A percentile compares a stretch with the other conserved stretches of the same genome.
Evolutionary conservation across 257 asterid species (phyloP).

Genomic region (Orobanche coerulescens): DNA sequence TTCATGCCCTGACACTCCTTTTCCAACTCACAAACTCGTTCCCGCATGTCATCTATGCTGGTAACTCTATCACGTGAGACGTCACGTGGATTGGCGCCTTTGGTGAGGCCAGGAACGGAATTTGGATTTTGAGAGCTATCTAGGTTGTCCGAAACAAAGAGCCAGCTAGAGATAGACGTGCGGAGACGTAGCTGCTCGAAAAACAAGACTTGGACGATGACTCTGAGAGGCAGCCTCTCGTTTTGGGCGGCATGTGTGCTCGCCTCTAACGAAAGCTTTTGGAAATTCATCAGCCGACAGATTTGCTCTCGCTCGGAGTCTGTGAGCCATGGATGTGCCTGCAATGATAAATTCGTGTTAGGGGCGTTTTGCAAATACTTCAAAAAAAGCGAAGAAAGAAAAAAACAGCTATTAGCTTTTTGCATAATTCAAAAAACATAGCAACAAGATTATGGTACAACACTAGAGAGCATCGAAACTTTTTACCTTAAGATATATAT

Average conservation of each 20-base stretch:
- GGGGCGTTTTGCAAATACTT: too few relatives aligned
- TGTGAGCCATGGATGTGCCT: slow-evolving; percentile 93
- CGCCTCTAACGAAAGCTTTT: slow-evolving; percentile 86
- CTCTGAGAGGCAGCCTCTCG: slow-evolving; percentile 84
- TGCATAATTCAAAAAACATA: too few relatives aligned
- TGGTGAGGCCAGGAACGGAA: slow-evolving; percentile 31
- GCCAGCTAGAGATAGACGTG: slow-evolving; percentile 86
- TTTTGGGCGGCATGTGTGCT: slow-evolving; percentile 92
- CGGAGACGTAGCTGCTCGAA: slow-evolving; percentile 82
- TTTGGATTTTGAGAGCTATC: slow-evolving; percentile 48
- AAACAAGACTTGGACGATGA: slow-evolving; percentile 75
- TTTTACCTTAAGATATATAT: slow-evolving; percentile 75
- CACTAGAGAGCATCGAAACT: too few relatives aligned
- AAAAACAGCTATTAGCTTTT: background rate
- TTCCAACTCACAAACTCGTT: slow-evolving; percentile 65
- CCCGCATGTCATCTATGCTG: slow-evolving; percentile 56
- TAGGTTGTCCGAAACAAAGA: slow-evolving; percentile 67
- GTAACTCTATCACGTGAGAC: slow-evolving; percentile 20
- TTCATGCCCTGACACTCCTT: slow-evolving; percentile 75
- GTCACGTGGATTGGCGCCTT: slow-evolving; percentile 23
- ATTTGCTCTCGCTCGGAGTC: slow-evolving; percentile 67
- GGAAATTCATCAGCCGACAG: slow-evolving; percentile 78
- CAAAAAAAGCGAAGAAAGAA: background rate
- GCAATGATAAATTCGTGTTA: too few relatives aligned
- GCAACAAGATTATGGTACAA: too few relatives aligned